These are phyloP conservation scores for Erythrobasidium hasegawianum DNA, from an alignment of 1,284 basidiomycete genomes.

Conservation along the genomic window DNA sequence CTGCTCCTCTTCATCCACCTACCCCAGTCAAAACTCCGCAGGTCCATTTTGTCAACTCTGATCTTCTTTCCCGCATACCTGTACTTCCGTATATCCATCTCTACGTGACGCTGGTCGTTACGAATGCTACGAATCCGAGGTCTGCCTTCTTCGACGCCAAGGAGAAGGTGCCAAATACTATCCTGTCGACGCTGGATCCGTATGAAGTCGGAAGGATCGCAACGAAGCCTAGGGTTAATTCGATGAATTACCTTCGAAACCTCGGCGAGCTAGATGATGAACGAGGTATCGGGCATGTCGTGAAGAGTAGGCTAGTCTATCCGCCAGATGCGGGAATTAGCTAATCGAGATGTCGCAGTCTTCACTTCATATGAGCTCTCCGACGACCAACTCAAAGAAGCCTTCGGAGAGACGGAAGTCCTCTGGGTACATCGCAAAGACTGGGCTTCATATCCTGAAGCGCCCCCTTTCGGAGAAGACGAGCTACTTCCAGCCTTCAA, in stretches of 20 bases:
- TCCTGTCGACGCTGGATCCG: constrained; percentile 67
- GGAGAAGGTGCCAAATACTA: constrained; percentile 59
- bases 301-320: constrained; percentile 41
- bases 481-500: constrained; percentile 35
- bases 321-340: no score
- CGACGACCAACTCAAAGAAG: constrained; percentile 63
- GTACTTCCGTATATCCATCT: constrained; percentile 72
- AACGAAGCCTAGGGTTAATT: constrained; percentile 73
- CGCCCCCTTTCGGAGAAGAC: constrained; percentile 26
- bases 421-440: constrained; percentile 80
- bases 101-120: constrained; percentile 83
- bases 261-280: constrained; percentile 49
- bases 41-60: constrained; percentile 48
- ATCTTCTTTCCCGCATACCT: constrained; percentile 56
- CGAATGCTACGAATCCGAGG: constrained; percentile 61
- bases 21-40: constrained; percentile 56
- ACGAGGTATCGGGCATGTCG: constrained; percentile 33
- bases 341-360: constrained; percentile 65
- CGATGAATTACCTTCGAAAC: constrained; percentile 74
- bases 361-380: constrained; percentile 67
- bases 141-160: constrained; percentile 66
- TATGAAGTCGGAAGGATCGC: constrained; percentile 51
- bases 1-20: constrained; percentile 68
- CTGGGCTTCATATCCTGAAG: constrained; percentile 40
- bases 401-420: constrained; percentile 61